A percentile compares a stretch with the other conserved stretches of the same genome.
phyloP scores from a whole-genome alignment of 1,284 basidiomycete genomes.

The Hemileia vastatrix region DNA sequence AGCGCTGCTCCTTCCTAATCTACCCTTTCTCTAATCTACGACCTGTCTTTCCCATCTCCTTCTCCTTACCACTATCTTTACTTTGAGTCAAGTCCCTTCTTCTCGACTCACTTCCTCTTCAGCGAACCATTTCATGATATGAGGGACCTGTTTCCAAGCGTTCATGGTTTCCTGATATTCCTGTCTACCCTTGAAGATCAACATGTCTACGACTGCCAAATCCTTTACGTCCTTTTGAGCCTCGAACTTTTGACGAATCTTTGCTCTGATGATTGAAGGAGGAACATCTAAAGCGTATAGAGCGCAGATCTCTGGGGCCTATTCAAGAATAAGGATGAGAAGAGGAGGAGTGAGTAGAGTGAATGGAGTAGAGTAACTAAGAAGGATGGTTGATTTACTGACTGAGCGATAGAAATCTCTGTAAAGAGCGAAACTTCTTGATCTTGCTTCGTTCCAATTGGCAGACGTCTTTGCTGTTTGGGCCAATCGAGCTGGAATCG shows the following conservation, averaged over 20 bases:
- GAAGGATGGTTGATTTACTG: conserved; percentile 17
- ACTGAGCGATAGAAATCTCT: conserved; percentile 40
- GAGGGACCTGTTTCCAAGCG: conserved; percentile 68
- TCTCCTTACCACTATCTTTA: background rate
- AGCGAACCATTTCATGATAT: conserved; percentile 46
- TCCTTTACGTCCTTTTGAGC: conserved; percentile 73
- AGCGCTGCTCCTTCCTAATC: no score
- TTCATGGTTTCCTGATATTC: conserved; percentile 94
- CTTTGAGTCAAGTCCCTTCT: conserved; percentile 6
- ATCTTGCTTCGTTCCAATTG: conserved; percentile 34
- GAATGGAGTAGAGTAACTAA: background rate
- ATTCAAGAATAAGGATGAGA: conserved; percentile 5
- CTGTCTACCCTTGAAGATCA: conserved; percentile 72
- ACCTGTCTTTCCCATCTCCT: background rate
- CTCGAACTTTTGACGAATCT: conserved; percentile 79
- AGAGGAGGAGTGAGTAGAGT: background rate
- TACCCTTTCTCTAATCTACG: conserved; percentile 11
- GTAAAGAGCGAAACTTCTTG: conserved; percentile 37
- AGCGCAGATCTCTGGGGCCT: conserved; percentile 82
- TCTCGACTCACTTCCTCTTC: conserved; percentile 47
- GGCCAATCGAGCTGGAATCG: conserved; percentile 40
- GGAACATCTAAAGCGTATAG: conserved; percentile 77
- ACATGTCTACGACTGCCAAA: conserved; percentile 69
- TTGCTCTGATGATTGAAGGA: conserved; percentile 67
- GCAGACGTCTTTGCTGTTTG: conserved; percentile 34